Evolutionary conservation across 2,329 filamentous ascomycete species (phyloP).

Genomic region (Penicillium brevicompactum): DNA sequence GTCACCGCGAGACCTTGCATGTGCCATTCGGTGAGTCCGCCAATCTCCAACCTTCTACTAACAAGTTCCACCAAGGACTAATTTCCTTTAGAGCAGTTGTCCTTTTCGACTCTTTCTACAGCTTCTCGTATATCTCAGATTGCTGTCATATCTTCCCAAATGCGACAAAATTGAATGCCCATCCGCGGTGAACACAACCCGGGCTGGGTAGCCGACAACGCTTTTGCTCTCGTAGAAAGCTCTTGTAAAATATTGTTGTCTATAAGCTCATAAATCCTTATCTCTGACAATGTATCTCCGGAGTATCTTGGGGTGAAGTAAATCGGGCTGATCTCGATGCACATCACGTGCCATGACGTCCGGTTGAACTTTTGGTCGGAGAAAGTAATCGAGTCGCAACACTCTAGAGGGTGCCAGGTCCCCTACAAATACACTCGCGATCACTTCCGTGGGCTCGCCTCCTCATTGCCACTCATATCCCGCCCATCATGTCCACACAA

Average conservation of each 20-base stretch:
- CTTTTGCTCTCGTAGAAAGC: neutral
- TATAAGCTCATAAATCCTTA: neutral
- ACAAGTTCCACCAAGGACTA: neutral
- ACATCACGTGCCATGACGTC: conserved; percentile 27
- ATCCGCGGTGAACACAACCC: neutral
- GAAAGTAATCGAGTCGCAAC: neutral
- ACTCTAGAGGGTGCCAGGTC: neutral
- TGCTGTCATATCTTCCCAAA: neutral
- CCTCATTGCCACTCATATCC: neutral
- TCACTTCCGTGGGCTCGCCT: neutral
- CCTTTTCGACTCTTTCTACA: neutral
- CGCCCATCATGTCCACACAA: conserved; percentile 73
- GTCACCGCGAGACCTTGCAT: neutral
- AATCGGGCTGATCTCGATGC: neutral
- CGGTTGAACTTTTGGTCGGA: conserved; percentile 15
- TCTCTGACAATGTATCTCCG: neutral
- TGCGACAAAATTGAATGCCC: neutral
- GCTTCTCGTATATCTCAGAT: neutral
- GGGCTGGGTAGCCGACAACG: neutral
- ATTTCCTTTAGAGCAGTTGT: neutral
- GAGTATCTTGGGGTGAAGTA: neutral
- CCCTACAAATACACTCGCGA: neutral
- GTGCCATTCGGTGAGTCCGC: neutral
- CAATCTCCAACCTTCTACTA: neutral
- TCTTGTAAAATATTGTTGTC: neutral